These are phyloP conservation scores for Calonectria hongkongensis DNA, from an alignment of 2,329 filamentous ascomycete genomes.

Conservation along the genomic window DNA sequence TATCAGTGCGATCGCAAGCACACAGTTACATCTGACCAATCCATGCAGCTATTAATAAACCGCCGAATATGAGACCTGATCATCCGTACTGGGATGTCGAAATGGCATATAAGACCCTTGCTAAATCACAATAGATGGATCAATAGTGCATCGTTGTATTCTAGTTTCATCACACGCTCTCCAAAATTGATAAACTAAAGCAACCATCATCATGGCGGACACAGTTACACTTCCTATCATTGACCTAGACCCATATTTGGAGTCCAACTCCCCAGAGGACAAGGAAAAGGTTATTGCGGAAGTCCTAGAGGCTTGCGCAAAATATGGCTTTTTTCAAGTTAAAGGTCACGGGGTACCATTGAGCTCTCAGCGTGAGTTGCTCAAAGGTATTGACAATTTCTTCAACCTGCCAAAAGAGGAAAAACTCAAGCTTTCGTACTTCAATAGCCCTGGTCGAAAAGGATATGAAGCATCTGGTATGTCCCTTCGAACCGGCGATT, in stretches of 20 bases:
- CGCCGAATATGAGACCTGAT: background rate
- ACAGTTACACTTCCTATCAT: background rate
- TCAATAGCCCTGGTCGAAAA: background rate
- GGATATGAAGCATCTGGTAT: constrained; percentile 3
- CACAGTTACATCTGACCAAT: too few relatives aligned
- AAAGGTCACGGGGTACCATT: background rate
- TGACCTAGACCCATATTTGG: background rate
- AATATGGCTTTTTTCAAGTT: background rate
- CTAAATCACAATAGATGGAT: too few relatives aligned
- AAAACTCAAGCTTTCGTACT: constrained; percentile 3
- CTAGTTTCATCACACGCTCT: background rate
- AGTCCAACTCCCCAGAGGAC: background rate
- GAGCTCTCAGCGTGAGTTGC: background rate
- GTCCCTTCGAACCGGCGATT: background rate
- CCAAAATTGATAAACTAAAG: background rate
- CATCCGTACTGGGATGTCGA: too few relatives aligned
- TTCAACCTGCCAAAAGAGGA: background rate
- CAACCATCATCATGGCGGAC: too few relatives aligned
- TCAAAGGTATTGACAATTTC: background rate
- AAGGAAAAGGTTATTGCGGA: background rate
- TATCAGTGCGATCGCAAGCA: too few relatives aligned
- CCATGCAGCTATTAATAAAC: background rate
- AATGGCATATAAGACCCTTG: too few relatives aligned
- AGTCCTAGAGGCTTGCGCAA: background rate
- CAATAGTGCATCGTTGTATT: background rate